Evolutionary conservation across 768 basidiomycete species (phyloP), one percentile per base, ranked within the genome.

Genomic region (Amanita muscaria): DNA sequence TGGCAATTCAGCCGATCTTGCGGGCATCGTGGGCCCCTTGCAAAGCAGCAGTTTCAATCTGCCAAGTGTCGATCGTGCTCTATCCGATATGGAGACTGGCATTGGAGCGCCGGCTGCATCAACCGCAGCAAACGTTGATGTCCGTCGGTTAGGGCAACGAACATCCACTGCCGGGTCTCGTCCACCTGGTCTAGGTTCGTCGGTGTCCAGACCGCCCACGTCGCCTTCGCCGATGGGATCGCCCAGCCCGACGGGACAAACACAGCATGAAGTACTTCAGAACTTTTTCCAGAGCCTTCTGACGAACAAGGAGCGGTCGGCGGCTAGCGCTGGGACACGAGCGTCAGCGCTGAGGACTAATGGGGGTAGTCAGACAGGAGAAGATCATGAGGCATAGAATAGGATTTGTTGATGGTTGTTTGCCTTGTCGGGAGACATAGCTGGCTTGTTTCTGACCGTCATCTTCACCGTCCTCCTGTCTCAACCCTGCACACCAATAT

Each of bases 11-110:
- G 69, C 71, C 14, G 64, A 72, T 3, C 60, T 74, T 3, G 76
- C 82, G 1, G 90, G 93, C 21, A 79, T 96, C 37, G 94, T 99
- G 9, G 94, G 94, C 1, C 94, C 94, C 0, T 76, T 99, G 64
- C 87, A 86, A 43, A 86, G 82, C 59, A 85, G 82, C 53, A 87
- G 82, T 47, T 83, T 93, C 65, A 85, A 65, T 56, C 66, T 97
- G 40, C 92, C 93, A 1, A 83, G 72, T 45, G 94, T 97, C 29
- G 91, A 92, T 61, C 80, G 80, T 41, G 91, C 88, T 1, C 72
- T 96, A 46, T 75, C 73, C 16, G 89, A 92, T 46, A 91, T 96
- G 90, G 90, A 94, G 55, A 73, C 74, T 40, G 75, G 75, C 4
- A 57, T 70, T 36, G 60, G 63, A 16, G 56, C 62, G 32, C 56